These are phyloP conservation scores for Colletotrichum brevisporum DNA, from an alignment of 2,329 filamentous ascomycete genomes.

Conservation along the genomic window DNA sequence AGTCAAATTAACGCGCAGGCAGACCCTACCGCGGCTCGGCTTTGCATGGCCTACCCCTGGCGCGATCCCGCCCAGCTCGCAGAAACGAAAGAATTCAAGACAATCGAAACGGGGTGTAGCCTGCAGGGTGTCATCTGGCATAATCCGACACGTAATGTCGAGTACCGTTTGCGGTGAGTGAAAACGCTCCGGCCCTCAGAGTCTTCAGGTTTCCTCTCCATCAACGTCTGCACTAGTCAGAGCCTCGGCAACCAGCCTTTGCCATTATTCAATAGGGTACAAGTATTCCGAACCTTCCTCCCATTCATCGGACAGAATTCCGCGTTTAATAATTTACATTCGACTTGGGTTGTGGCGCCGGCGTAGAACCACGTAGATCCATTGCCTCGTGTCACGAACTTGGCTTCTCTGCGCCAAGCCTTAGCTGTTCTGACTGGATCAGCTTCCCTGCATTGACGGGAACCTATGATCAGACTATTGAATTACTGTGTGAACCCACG, in stretches of 20 bases:
- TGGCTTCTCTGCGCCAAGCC: too few species aligned
- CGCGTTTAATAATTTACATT: neutral
- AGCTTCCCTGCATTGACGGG: too few species aligned
- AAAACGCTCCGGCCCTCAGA: slow-evolving; percentile 4
- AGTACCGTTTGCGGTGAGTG: neutral
- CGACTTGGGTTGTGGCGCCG: neutral
- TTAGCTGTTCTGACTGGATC: too few species aligned
- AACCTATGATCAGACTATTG: too few species aligned
- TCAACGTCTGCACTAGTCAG: neutral
- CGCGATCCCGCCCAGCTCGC: too few species aligned
- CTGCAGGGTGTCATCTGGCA: slow-evolving; percentile 4
- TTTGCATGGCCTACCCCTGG: neutral
- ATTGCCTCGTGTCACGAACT: too few species aligned
- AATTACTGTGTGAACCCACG: too few species aligned
- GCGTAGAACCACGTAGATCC: neutral
- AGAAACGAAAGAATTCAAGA: neutral
- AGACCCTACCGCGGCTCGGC: neutral
- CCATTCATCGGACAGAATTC: too few species aligned
- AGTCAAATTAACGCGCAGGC: slow-evolving; percentile 1
- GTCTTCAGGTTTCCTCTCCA: neutral
- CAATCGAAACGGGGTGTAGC: slow-evolving; percentile 1
- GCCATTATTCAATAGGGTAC: neutral
- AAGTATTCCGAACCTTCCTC: neutral
- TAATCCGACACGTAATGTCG: slow-evolving; percentile 35
- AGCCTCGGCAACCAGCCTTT: neutral